phyloP scores from a whole-genome alignment of 345 rosid genomes.

The Bretschneidera sinensis region DNA sequence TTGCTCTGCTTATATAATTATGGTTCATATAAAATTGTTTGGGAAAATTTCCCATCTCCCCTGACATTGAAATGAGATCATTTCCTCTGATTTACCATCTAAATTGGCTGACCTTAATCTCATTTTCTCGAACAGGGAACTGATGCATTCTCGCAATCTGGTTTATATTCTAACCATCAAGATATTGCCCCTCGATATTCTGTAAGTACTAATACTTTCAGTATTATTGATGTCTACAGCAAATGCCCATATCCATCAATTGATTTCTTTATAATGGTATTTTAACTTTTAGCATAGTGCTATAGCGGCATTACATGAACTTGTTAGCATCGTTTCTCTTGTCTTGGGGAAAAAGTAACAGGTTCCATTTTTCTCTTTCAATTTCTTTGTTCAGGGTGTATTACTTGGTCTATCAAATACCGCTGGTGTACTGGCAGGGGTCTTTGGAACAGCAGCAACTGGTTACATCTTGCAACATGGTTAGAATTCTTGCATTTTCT shows the following conservation, averaged over 20 bases:
- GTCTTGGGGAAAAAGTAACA: background rate
- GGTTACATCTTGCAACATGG: constrained; percentile 93
- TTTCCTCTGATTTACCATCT: background rate
- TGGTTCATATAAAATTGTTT: no score
- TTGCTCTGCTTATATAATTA: no score
- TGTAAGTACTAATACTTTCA: constrained; percentile 38
- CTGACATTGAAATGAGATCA: background rate
- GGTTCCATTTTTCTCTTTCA: background rate
- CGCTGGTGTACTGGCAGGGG: constrained; percentile 95
- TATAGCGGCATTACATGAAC: no score
- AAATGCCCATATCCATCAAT: no score
- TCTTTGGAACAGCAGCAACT: constrained; percentile 90
- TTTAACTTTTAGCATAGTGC: no score
- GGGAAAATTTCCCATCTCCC: no score
- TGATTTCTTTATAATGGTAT: no score
- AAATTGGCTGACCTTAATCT: background rate
- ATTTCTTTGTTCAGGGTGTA: constrained; percentile 54
- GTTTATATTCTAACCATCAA: constrained; percentile 91
- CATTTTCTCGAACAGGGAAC: constrained; percentile 42
- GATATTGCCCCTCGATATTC: constrained; percentile 96
- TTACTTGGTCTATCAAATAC: constrained; percentile 89
- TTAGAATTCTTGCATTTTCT: constrained; percentile 19
- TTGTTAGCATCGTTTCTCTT: background rate
- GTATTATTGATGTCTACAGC: background rate
- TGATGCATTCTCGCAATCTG: constrained; percentile 97